A percentile compares a stretch with the other conserved stretches of the same genome.
phyloP scores from a whole-genome alignment of 352 stramenopile genomes.

The Globisporangium splendens region DNA sequence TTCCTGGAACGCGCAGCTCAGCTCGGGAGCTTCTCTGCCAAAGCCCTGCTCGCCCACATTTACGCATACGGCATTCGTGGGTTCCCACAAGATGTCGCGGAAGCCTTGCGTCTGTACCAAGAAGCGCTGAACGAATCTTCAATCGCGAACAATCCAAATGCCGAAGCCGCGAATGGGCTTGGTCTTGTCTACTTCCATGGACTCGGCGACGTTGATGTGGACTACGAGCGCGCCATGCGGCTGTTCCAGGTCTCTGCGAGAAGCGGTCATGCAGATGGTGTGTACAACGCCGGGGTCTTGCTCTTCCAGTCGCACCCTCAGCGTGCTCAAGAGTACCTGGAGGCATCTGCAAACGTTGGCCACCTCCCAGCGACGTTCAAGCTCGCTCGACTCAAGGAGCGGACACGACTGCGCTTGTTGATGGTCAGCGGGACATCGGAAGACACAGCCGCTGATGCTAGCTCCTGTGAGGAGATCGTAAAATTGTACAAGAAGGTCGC shows the following conservation, averaged over 20 bases:
- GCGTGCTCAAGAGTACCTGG: conserved; percentile 57
- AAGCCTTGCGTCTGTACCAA: conserved; percentile 45
- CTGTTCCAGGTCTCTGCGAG: conserved; percentile 51
- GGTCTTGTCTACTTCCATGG: conserved; percentile 59
- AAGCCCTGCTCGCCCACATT: conserved; percentile 59
- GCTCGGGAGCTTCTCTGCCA: conserved; percentile 36
- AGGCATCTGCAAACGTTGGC: conserved; percentile 57
- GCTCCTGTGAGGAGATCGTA: conserved; percentile 50
- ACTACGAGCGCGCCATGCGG: conserved; percentile 43
- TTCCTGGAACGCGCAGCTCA: conserved; percentile 40
- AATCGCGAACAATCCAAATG: conserved; percentile 4
- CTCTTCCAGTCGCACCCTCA: conserved; percentile 26
- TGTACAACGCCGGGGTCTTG: conserved; percentile 68
- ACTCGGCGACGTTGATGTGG: conserved; percentile 19
- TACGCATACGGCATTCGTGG: conserved; percentile 53
- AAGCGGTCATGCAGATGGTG: conserved; percentile 59
- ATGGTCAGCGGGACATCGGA: conserved; percentile 4
- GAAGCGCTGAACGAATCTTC: conserved; percentile 33
- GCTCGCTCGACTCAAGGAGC: conserved; percentile 55
- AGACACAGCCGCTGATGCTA: conserved; percentile 1
- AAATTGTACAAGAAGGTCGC: conserved; percentile 78
- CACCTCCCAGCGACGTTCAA: conserved; percentile 75
- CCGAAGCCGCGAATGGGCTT: conserved; percentile 65
- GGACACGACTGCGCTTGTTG: conserved; percentile 2
- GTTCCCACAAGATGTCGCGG: conserved; percentile 18